phyloP scores from a whole-genome alignment of 805 yeast species.

The Danielozyma ontarioensis region DNA sequence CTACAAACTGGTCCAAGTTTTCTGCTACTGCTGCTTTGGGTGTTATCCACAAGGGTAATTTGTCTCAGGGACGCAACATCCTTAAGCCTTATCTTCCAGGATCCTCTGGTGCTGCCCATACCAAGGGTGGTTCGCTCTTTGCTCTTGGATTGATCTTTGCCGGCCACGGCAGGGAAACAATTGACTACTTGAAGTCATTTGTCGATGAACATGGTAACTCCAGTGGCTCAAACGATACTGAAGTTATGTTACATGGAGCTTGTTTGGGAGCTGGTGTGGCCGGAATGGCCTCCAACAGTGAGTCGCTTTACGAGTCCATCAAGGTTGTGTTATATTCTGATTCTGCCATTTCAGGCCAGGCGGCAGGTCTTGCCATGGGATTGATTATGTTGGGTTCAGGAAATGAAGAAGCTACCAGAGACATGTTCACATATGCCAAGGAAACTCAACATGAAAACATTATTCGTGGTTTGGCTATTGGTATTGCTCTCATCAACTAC shows the following conservation, averaged over 20 bases:
- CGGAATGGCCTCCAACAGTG: conserved; percentile 86
- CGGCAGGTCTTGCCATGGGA: conserved; percentile 96
- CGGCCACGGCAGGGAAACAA: conserved; percentile 88
- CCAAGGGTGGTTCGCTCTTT: conserved; percentile 92
- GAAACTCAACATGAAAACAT: conserved; percentile 96
- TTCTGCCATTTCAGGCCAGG: conserved; percentile 91
- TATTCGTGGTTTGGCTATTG: conserved; percentile 87
- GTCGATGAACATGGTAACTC: conserved; percentile 60
- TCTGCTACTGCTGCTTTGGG: conserved; percentile 98
- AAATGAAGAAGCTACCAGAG: conserved; percentile 57
- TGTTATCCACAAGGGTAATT: conserved; percentile 92
- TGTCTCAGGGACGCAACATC: conserved; percentile 82
- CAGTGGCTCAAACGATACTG: conserved; percentile 66
- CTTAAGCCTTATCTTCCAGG: conserved; percentile 91
- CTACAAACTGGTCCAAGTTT: conserved; percentile 98
- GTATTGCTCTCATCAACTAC: conserved; percentile 79
- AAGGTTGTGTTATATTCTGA: conserved; percentile 82
- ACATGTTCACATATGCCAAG: conserved; percentile 85
- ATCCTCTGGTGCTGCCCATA: conserved; percentile 70
- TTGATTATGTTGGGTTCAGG: conserved; percentile 92
- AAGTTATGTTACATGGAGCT: conserved; percentile 91
- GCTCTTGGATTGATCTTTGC: conserved; percentile 93
- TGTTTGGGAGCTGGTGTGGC: conserved; percentile 94
- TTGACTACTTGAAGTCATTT: conserved; percentile 70
- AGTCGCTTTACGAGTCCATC: conserved; percentile 70